These are phyloP conservation scores for Rhizopogon vinicolor DNA, from an alignment of 768 basidiomycete species.

Conservation along the genomic window DNA sequence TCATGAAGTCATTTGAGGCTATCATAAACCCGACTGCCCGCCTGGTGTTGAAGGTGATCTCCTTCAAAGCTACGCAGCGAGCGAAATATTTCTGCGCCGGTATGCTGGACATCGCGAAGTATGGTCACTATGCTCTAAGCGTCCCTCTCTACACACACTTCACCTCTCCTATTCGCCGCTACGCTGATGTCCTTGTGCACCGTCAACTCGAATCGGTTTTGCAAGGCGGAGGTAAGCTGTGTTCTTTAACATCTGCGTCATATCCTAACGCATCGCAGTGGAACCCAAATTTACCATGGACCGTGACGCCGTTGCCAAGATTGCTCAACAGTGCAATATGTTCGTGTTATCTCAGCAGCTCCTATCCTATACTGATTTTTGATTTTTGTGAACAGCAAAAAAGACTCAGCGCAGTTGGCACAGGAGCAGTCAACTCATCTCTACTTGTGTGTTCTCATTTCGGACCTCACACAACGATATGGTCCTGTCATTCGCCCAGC, in stretches of 20 bases:
- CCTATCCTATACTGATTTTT: not conserved
- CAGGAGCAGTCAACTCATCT: slow-evolving; percentile 96
- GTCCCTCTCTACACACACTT: slow-evolving; percentile 91
- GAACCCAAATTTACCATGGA: slow-evolving; percentile 96
- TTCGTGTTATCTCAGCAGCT: slow-evolving; percentile 32
- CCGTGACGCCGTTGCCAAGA: slow-evolving; percentile 94
- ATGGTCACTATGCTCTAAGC: slow-evolving; percentile 88
- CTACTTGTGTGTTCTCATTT: slow-evolving; percentile 90
- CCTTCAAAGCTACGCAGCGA: slow-evolving; percentile 87
- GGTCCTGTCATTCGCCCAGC: slow-evolving; percentile 95
- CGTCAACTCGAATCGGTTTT: slow-evolving; percentile 92
- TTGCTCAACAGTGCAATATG: slow-evolving; percentile 98
- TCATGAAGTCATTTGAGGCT: slow-evolving; percentile 82
- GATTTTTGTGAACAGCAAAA: slow-evolving; percentile 52
- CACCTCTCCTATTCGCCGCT: slow-evolving; percentile 89
- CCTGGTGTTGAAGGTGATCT: slow-evolving; percentile 75
- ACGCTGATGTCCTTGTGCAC: slow-evolving; percentile 93
- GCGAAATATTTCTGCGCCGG: slow-evolving; percentile 99
- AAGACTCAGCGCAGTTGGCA: slow-evolving; percentile 86
- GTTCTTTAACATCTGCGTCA: not conserved
- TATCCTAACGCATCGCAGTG: slow-evolving; percentile 23
- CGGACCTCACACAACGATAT: slow-evolving; percentile 90
- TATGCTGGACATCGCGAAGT: slow-evolving; percentile 99
- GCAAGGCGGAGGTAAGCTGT: slow-evolving; percentile 55
- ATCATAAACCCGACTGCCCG: slow-evolving; percentile 72